Percentiles rank a stretch among this genome's conserved stretches.
phyloP scores from a whole-genome alignment of 2,329 filamentous ascomycete genomes.

The Chaetomium sp. region DNA sequence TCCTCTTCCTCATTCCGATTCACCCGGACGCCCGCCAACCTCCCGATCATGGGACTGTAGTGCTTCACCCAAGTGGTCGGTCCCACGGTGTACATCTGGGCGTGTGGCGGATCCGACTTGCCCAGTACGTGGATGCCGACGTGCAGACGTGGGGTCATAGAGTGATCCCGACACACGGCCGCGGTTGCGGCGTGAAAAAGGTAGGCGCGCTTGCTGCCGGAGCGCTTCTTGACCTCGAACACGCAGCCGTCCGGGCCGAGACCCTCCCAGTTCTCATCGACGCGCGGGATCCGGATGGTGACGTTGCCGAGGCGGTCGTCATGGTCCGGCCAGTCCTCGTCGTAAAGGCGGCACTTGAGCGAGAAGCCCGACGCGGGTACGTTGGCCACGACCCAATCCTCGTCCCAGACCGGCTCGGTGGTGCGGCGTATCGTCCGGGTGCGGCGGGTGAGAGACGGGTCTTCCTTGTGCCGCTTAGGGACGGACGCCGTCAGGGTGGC shows the following conservation, averaged over 20 bases:
- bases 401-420: constrained; percentile 78
- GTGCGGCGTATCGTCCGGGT: constrained; percentile 74
- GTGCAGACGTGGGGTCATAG: constrained; percentile 70
- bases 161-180: constrained; percentile 60
- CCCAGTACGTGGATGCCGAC: constrained; percentile 80
- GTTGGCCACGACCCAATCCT: constrained; percentile 86
- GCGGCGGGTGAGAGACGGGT: constrained; percentile 72
- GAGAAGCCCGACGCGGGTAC: constrained; percentile 78
- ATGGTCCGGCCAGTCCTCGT: constrained; percentile 84
- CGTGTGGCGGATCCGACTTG: constrained; percentile 68
- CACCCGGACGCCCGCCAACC: constrained; percentile 72
- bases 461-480: constrained; percentile 81
- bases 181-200: constrained; percentile 68
- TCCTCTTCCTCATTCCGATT: constrained; percentile 60
- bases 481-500: constrained; percentile 73
- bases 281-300: constrained; percentile 63
- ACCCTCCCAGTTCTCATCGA: constrained; percentile 69
- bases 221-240: constrained; percentile 78
- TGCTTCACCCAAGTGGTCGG: constrained; percentile 78
- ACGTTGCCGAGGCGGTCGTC: constrained; percentile 89
- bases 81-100: constrained; percentile 75
- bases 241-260: constrained; percentile 60
- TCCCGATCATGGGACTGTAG: constrained; percentile 85
- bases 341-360: constrained; percentile 84
- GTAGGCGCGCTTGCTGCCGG: constrained; percentile 86